These are phyloP conservation scores for Nannochloris sp. DNA, from an alignment of 139 green algal genomes.

Conservation along the genomic window DNA sequence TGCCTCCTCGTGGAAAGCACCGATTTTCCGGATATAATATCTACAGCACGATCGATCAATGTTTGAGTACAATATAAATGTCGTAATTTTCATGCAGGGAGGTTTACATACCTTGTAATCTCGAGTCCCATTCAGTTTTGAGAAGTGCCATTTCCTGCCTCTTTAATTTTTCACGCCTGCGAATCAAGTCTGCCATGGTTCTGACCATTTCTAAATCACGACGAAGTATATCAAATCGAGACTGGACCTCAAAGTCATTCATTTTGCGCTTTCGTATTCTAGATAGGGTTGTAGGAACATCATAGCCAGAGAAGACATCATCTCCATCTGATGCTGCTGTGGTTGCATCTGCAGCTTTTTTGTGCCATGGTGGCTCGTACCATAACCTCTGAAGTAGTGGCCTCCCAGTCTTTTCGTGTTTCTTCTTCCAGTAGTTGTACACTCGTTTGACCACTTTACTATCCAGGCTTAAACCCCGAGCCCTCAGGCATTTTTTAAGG, in stretches of 20 bases:
- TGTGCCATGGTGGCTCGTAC: conserved; percentile 44
- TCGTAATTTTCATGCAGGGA: not conserved
- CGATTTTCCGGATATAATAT: too few relatives aligned
- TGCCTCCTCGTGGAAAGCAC: not conserved
- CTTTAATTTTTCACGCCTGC: conserved; percentile 38
- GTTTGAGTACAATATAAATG: too few relatives aligned
- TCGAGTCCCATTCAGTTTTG: conserved; percentile 22
- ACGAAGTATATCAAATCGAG: conserved; percentile 24
- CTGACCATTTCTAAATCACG: conserved; percentile 31
- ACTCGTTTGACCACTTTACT: conserved; percentile 41
- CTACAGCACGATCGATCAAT: too few relatives aligned
- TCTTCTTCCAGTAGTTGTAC: conserved; percentile 90
- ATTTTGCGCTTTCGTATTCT: conserved; percentile 22
- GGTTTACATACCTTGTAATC: not conserved
- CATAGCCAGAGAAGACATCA: conserved; percentile 24
- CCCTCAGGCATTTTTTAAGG: conserved; percentile 29
- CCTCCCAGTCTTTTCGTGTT: conserved; percentile 38
- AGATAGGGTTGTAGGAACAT: conserved; percentile 17
- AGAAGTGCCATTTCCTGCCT: conserved; percentile 25
- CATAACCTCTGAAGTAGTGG: conserved; percentile 44
- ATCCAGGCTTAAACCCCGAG: conserved; percentile 22
- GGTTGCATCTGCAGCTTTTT: conserved; percentile 8
- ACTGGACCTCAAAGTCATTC: conserved; percentile 17
- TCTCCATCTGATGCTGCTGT: conserved; percentile 5
- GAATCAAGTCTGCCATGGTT: conserved; percentile 40